phyloP scores from a whole-genome alignment of 1,139 yeast genomes.

The Hansenula sp. region DNA sequence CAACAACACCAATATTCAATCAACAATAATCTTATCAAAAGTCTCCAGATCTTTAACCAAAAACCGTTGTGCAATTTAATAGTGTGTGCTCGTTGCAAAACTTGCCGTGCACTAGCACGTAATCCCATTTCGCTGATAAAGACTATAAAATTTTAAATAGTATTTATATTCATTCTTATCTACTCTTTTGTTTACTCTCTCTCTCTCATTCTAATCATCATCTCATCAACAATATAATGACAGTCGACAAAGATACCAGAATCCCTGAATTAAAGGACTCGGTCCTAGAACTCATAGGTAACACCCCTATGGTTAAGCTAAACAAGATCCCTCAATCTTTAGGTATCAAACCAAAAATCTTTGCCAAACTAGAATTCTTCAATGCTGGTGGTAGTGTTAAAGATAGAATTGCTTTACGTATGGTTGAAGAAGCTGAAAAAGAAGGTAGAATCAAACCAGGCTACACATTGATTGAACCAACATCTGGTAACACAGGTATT shows the following conservation, averaged over 20 bases:
- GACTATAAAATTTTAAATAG: not conserved
- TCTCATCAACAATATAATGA: not conserved
- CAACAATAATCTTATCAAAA: no score
- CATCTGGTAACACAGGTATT: slow-evolving; percentile 87
- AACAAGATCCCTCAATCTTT: slow-evolving; percentile 74
- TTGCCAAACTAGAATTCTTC: slow-evolving; percentile 79
- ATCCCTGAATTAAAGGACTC: slow-evolving; percentile 33
- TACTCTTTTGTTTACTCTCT: not conserved
- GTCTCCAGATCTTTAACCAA: no score
- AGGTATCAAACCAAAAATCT: slow-evolving; percentile 77
- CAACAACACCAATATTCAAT: no score
- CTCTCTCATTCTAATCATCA: not conserved
- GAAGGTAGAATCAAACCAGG: slow-evolving; percentile 81
- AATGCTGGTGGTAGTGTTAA: slow-evolving; percentile 97
- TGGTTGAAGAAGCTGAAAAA: slow-evolving; percentile 80
- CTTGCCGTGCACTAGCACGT: slow-evolving; percentile 3
- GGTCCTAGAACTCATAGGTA: slow-evolving; percentile 73
- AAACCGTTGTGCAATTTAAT: no score
- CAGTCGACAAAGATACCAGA: slow-evolving; percentile 3
- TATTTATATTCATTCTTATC: not conserved
- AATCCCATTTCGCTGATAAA: not conserved
- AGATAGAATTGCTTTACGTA: slow-evolving; percentile 87
- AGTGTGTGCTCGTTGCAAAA: not conserved
- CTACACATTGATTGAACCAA: slow-evolving; percentile 82
- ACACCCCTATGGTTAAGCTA: slow-evolving; percentile 74